Evolutionary conservation across 371 early-diverging fungal genomes (phyloP), one percentile per base, ranked within the genome.

Genomic region (Syncephalastrum contaminatum): DNA sequence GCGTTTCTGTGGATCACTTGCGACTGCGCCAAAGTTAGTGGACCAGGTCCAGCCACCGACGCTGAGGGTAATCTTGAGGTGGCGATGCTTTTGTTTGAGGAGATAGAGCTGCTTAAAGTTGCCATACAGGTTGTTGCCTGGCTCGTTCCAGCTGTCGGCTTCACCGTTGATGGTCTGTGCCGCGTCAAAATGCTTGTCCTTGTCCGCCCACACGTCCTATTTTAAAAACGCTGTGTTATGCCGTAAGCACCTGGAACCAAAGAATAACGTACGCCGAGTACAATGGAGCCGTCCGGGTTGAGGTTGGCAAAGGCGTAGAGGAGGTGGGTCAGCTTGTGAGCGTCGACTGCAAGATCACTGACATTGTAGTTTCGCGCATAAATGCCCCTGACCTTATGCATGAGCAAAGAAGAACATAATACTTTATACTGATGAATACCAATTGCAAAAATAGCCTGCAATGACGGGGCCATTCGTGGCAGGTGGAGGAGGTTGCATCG

Each of bases 11-110:
- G 80, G 74, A 59, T 74, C 71, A 1, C 87, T 66, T 0, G 83
- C 82, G 42, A 94, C 89, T 0, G 75, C 75, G 2, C 91, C 88
- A 69, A 97, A 97, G 54, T 88, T 80, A 48, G 86, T 88, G 2
- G 91, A 90, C 84, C 85, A 88, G 3, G 90, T 86, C 94, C 94
- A 94, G 2, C 96, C 95, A 18, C 96, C 96, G 40, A 95, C 82
- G 48, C 91, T 88, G 1, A 93, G 76, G 1, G 84, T 79, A 20
- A 88, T 81, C 52, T 88, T 90, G 27, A 91, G 57, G 48, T 85
- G 80, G 10, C 82, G 80, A 49, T 87, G 59, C 15, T 75, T 73
- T 63, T 86, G 82, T 62, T 93, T 93, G 51, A 89, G 79, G 15
- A 93, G 81, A 50, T 82, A 77, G 10, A 92, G 81, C 62, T 94